phyloP scores from a whole-genome alignment of 805 yeast species.

The Hanseniaspora lindneri region DNA sequence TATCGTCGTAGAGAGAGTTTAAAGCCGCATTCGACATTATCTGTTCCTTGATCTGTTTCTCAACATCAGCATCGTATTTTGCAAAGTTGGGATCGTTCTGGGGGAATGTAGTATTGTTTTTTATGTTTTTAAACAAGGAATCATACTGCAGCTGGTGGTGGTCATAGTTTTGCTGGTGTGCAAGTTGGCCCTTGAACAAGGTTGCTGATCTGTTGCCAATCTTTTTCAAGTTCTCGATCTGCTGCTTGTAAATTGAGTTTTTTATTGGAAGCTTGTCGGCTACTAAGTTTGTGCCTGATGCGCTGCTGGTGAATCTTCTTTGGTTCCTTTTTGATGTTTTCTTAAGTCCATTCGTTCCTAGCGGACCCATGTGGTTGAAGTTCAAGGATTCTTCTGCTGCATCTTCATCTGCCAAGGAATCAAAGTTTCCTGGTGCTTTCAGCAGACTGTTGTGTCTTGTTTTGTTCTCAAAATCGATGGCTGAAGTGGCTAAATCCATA shows the following conservation, averaged over 20 bases:
- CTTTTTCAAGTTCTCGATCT: constrained; percentile 13
- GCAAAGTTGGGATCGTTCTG: background rate
- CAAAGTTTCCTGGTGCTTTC: background rate
- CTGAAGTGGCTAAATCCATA: background rate
- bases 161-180: background rate
- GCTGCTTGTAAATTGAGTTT: constrained; percentile 12
- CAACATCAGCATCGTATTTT: constrained; percentile 8
- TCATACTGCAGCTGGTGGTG: background rate
- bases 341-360: too few relatives aligned
- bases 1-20: constrained; percentile 12
- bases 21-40: constrained; percentile 15
- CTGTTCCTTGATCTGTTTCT: constrained; percentile 8
- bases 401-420: constrained; percentile 5
- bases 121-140: background rate
- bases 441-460: background rate
- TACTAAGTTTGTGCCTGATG: background rate
- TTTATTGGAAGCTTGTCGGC: background rate
- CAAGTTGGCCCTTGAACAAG: constrained; percentile 6
- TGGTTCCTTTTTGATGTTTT: background rate
- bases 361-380: too few relatives aligned
- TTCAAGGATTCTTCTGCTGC: too few relatives aligned
- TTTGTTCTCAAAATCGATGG: background rate
- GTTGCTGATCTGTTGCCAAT: constrained; percentile 15
- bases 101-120: background rate
- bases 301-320: constrained; percentile 12